Evolutionary conservation across 768 basidiomycete genomes (phyloP).

Genomic region (Suillus discolor): DNA sequence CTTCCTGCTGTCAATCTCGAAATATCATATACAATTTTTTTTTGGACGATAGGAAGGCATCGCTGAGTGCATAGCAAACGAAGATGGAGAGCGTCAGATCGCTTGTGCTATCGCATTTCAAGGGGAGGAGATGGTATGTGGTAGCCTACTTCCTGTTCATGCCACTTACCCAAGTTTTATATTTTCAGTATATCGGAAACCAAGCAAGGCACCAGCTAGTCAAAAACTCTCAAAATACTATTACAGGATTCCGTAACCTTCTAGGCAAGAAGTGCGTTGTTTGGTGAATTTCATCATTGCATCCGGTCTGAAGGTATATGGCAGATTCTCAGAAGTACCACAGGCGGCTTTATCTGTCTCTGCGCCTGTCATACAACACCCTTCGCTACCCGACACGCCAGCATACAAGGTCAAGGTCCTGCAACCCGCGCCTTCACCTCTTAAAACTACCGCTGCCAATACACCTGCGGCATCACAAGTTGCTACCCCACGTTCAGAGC

Average conservation of each 20-base stretch:
- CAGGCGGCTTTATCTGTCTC: conserved; percentile 54
- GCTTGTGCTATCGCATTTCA: conserved; percentile 91
- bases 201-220: conserved; percentile 93
- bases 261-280: conserved; percentile 84
- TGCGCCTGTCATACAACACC: conserved; percentile 78
- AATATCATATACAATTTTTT: conserved; percentile 2
- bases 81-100: conserved; percentile 98
- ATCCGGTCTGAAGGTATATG: neutral
- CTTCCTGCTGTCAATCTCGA: neutral
- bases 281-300: neutral
- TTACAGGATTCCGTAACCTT: conserved; percentile 91
- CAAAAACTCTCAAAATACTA: conserved; percentile 93
- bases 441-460: conserved; percentile 54
- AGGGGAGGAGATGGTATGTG: conserved; percentile 87
- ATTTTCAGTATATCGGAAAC: conserved; percentile 87
- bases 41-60: conserved; percentile 68
- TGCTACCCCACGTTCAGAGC: conserved; percentile 74
- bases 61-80: conserved; percentile 95
- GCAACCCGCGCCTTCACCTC: conserved; percentile 73
- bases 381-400: conserved; percentile 66
- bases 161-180: conserved; percentile 9
- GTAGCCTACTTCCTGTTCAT: conserved; percentile 7
- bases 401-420: conserved; percentile 86
- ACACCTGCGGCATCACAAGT: conserved; percentile 69
- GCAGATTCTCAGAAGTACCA: conserved; percentile 76